Evolutionary conservation across 495 filamentous ascomycete species (phyloP).

Genomic region (Lentithecium fluviatile): DNA sequence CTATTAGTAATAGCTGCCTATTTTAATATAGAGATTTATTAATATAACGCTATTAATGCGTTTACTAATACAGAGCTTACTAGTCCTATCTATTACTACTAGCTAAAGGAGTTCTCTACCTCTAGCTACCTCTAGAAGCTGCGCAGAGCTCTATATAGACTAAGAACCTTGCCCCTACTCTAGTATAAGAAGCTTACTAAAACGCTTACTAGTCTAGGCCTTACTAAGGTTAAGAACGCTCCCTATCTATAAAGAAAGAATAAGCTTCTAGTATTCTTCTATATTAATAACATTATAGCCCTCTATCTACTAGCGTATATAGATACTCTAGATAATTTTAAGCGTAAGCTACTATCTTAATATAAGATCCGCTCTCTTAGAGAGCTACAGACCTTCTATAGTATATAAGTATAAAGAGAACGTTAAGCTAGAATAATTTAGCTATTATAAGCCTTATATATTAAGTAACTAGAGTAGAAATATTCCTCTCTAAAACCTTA

Average conservation of each 20-base stretch:
- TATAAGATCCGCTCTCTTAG: background rate
- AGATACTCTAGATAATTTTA: background rate
- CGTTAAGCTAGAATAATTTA: background rate
- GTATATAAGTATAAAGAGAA: background rate
- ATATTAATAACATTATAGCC: constrained; percentile 4
- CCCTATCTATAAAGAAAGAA: background rate
- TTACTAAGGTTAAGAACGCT: constrained; percentile 1
- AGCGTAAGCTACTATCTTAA: background rate
- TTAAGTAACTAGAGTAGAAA: background rate
- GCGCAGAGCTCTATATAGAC: constrained; percentile 12
- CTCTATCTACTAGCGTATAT: background rate
- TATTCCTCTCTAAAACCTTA: background rate
- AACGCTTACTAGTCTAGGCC: constrained; percentile 6
- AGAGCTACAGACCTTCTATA: background rate
- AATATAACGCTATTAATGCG: constrained; percentile 17
- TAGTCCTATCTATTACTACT: background rate
- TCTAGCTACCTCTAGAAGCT: constrained; percentile 4
- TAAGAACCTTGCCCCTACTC: constrained; percentile 11
- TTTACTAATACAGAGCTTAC: constrained; percentile 10
- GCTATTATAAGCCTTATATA: background rate
- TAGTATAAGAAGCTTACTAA: constrained; percentile 20
- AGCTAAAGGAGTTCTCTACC: constrained; percentile 8
- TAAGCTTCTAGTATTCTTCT: constrained; percentile 6
- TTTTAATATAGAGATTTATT: constrained; percentile 8
- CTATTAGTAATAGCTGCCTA: constrained; percentile 7